These are phyloP conservation scores for Pythium guiyangense DNA, from an alignment of 352 stramenopile species.

Conservation along the genomic window DNA sequence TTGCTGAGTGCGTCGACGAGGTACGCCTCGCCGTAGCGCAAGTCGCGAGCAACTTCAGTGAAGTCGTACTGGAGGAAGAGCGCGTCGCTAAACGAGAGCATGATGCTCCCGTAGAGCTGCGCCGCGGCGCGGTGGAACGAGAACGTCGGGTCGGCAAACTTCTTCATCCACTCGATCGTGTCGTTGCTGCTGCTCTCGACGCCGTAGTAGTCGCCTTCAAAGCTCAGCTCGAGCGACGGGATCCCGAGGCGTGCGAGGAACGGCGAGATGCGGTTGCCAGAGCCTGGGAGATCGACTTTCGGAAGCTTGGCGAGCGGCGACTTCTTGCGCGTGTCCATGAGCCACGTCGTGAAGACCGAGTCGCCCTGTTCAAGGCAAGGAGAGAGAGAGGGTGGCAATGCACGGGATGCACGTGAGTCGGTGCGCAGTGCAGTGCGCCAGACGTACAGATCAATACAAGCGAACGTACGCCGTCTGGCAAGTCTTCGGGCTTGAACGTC, in stretches of 20 bases:
- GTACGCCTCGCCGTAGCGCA: slow-evolving; percentile 59
- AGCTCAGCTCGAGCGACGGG: slow-evolving; percentile 67
- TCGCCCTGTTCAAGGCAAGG: slow-evolving; percentile 17
- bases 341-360: slow-evolving; percentile 74
- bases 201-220: slow-evolving; percentile 63
- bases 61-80: slow-evolving; percentile 88
- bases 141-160: slow-evolving; percentile 67
- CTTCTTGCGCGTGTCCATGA: slow-evolving; percentile 39
- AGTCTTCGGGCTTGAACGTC: slow-evolving; percentile 58
- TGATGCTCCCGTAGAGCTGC: slow-evolving; percentile 74
- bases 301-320: slow-evolving; percentile 40
- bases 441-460: background rate
- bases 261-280: slow-evolving; percentile 54
- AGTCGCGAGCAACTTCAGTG: slow-evolving; percentile 63
- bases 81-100: slow-evolving; percentile 71
- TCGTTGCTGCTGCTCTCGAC: slow-evolving; percentile 55
- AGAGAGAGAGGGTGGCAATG: no score
- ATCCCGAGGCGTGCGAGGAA: slow-evolving; percentile 71
- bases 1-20: slow-evolving; percentile 38
- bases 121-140: slow-evolving; percentile 68
- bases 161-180: slow-evolving; percentile 73
- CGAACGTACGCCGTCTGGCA: slow-evolving; percentile 34
- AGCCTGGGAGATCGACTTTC: slow-evolving; percentile 40
- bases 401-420: background rate
- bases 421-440: background rate